Evolutionary conservation across 2,329 filamentous ascomycete genomes (phyloP).

Genomic region (Triangularia setosa): DNA sequence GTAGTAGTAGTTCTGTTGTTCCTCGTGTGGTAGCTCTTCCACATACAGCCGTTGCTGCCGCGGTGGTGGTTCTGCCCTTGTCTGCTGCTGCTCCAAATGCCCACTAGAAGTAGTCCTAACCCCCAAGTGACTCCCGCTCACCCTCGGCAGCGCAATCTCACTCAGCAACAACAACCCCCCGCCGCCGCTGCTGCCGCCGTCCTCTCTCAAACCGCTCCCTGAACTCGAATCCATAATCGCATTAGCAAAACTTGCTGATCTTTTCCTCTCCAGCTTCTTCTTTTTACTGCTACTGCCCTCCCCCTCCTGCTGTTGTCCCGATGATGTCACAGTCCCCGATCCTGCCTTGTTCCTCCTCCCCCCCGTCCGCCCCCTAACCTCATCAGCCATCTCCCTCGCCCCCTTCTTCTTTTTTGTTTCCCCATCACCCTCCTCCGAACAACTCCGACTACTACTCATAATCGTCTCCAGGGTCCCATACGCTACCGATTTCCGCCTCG

Average conservation of each 20-base stretch:
- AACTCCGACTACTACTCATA: constrained; percentile 60
- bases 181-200: constrained; percentile 24
- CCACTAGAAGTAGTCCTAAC: constrained; percentile 34
- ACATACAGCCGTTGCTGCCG: not conserved
- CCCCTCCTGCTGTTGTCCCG: constrained; percentile 2
- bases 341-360: constrained; percentile 32
- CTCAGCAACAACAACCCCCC: constrained; percentile 42
- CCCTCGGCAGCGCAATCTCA: constrained; percentile 54
- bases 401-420: constrained; percentile 59
- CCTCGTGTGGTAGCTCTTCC: constrained; percentile 27
- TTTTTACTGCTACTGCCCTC: constrained; percentile 1
- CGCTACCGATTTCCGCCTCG: constrained; percentile 45
- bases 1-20: constrained; percentile 1
- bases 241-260: constrained; percentile 42
- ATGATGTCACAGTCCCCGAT: not conserved
- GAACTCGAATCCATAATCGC: constrained; percentile 39
- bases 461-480: constrained; percentile 64
- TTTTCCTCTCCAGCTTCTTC: constrained; percentile 29
- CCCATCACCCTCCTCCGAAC: constrained; percentile 51
- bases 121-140: constrained; percentile 49
- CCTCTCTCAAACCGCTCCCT: constrained; percentile 33
- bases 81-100: constrained; percentile 28
- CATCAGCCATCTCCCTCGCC: constrained; percentile 52
- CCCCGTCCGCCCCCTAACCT: constrained; percentile 46
- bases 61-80: no score